Evolutionary conservation across 495 filamentous ascomycete species (phyloP), one percentile per base, ranked within the genome.

Genomic region (Hypoxylon subgilvum): DNA sequence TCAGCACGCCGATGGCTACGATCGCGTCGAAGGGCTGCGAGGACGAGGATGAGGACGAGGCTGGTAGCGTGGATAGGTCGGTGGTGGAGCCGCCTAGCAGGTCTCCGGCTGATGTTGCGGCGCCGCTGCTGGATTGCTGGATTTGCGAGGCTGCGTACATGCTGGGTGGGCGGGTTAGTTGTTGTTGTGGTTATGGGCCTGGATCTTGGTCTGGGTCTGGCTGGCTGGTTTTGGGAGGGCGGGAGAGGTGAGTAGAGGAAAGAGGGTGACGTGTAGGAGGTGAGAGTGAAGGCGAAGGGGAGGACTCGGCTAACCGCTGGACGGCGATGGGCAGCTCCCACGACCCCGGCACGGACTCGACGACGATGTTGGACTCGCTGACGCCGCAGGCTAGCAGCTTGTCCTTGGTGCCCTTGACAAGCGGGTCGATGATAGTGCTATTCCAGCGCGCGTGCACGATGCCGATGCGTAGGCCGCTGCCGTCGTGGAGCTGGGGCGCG

Each of bases 371-470:
- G 49, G 88, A 85, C 69, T 90, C 85, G 60, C 83, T 83, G 40
- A 98, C 94, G 41, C 95, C 95, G 43, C 86, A 82, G 49, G 74
- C 67, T 28, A 71, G 63, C 16, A 81, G 73, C 72, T 79, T 79
- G 32, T 73, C 71, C 69, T 75, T 77, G 57, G 75, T 66, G 47
- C 94, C 94, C 21, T 80, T 78, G 35, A 98, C 79, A 16, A 98
- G 84, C 25, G 87, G 79, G 22, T 88, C 84, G 72, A 97, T 93
- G 66, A 83, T 77, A 25, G 63, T 73, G 42, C 80, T 85, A 74
- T 97, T 98, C 94, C 94, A 98, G 57, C 94, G 86, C 18, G 92
- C 94, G 74, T 97, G 94, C 23, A 98, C 84, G 66, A 98, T 96
- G 48, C 88, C 92, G 68, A 98, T 87, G 61, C 94, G 90, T 56